phyloP scores from a whole-genome alignment of 2,329 filamentous ascomycete genomes.

The Pezicula carpinea region DNA sequence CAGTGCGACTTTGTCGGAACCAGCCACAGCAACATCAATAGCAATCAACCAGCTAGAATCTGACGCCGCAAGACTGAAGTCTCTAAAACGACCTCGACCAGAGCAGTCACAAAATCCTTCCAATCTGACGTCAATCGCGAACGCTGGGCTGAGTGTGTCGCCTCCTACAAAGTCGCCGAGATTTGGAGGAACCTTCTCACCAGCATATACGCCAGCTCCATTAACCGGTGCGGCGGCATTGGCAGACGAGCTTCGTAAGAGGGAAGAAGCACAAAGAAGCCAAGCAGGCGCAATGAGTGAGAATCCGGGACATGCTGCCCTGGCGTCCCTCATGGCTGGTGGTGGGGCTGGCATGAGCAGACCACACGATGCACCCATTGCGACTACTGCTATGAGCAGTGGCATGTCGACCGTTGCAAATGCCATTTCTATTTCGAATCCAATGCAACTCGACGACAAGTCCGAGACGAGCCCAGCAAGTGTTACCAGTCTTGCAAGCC shows the following conservation, averaged over 20 bases:
- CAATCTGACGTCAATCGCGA: constrained; percentile 20
- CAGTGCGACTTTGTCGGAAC: constrained; percentile 17
- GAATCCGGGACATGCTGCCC: constrained; percentile 48
- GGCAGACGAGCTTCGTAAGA: constrained; percentile 47
- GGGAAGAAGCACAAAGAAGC: constrained; percentile 39
- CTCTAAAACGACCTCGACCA: constrained; percentile 25
- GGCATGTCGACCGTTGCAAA: constrained; percentile 25
- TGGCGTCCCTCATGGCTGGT: constrained; percentile 50
- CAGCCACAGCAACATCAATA: constrained; percentile 12
- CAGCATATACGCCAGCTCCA: constrained; percentile 32
- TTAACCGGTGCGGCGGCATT: constrained; percentile 50
- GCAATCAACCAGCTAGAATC: constrained; percentile 11
- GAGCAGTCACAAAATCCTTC: constrained; percentile 19
- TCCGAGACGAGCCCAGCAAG: constrained; percentile 27
- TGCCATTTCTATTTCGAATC: constrained; percentile 24
- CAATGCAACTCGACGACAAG: constrained; percentile 25
- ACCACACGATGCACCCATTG: constrained; percentile 43
- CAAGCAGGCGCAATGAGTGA: constrained; percentile 40
- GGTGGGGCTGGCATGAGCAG: constrained; percentile 51
- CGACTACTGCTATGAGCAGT: constrained; percentile 25
- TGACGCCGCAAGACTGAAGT: constrained; percentile 20
- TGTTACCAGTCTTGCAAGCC: constrained; percentile 26
- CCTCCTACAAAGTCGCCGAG: constrained; percentile 28
- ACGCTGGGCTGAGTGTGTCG: constrained; percentile 21
- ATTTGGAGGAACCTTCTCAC: constrained; percentile 28